Base-by-base conservation (phyloP, 345 rosid genomes). In the Hevea brasiliensis region DNA sequence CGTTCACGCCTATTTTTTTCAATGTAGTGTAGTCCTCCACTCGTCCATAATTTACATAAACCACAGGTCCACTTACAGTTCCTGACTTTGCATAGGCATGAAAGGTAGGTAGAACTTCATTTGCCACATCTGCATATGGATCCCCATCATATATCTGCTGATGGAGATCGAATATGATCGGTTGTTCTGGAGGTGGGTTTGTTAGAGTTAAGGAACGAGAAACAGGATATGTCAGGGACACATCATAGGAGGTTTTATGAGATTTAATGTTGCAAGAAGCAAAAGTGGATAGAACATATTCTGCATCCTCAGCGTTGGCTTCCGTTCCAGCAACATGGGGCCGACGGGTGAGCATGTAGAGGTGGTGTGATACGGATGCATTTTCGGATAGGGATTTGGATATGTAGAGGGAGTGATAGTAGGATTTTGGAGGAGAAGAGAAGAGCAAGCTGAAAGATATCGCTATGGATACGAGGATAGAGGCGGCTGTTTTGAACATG, bases 81-180 rank as follows among this genome's bases (percentile, higher is more conserved):
- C 95, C 97, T 1, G 97, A 92, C 87, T 89, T 89, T 0, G 93
- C 97, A 42, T 91, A 91, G 1, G 79, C 97, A 51, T 91, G 95
- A 77, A 87, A 89, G 23, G 93, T 88, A 0, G 97, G 95, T 26
- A 83, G 71, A 45, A 91, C 93, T 79, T 91, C 84, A 13, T 50
- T n/a, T 14, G 91, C 88, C 59, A 84, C 88, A 13, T 87, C 79
- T 0, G 89, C 92, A 54, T 85, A 87, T 8, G 93, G 95, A 68
- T 88, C 92, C 4, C 86, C 89, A 10, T 89, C 86, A 24, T 85
- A 77, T 37, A 81, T 73, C 56, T 89, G 86, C 79, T 93, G 92
- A 7, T 40, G 50, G 40, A 89, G 86, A 40, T 74, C 27, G 24
- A 91, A 91, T 20, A 63, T 65, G 41, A 81, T 60, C 4, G 88